A percentile compares a stretch with the other conserved stretches of the same genome.
These are phyloP conservation scores for Pachyrhizus erosus DNA, from an alignment of 306 rosid species.

Conservation along the genomic window DNA sequence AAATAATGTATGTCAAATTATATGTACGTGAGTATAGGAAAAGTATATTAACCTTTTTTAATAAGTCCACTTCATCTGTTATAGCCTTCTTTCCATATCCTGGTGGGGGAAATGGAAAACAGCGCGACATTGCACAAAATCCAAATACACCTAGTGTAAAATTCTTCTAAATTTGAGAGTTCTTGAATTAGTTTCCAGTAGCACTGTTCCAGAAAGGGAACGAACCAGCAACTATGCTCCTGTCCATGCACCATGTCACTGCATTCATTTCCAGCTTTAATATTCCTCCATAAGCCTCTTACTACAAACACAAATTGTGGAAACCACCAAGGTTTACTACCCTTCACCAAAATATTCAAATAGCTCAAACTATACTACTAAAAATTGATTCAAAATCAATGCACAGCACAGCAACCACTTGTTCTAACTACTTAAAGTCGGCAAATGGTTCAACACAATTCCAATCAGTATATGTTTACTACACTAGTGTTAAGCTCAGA, in stretches of 20 bases:
- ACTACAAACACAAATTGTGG: conserved; percentile 49
- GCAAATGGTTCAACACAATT: conserved; percentile 41
- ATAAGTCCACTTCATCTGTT: conserved; percentile 66
- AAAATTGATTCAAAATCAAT: conserved; percentile 44
- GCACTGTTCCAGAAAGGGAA: conserved; percentile 68
- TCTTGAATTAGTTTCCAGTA: conserved; percentile 60
- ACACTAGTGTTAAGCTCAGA: conserved; percentile 42
- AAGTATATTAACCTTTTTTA: conserved; percentile 70
- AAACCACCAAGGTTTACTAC: conserved; percentile 47
- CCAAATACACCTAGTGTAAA: conserved; percentile 52
- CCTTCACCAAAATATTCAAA: conserved; percentile 39
- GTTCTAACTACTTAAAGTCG: conserved; percentile 44
- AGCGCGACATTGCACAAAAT: conserved; percentile 97
- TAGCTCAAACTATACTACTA: conserved; percentile 41
- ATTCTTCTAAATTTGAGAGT: conserved; percentile 57
- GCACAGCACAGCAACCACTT: conserved; percentile 41
- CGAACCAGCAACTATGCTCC: conserved; percentile 81
- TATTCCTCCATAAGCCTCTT: conserved; percentile 62
- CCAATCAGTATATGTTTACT: conserved; percentile 32
- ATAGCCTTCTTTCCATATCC: conserved; percentile 88
- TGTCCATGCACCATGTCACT: conserved; percentile 99
- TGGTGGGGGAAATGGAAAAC: conserved; percentile 95
- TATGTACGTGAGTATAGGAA: conserved; percentile 37
- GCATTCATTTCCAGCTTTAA: conserved; percentile 80
- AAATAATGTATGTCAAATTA: conserved; percentile 38